Evolutionary conservation across 2,329 filamentous ascomycete species (phyloP).

Genomic region (Fusarium humuli): DNA sequence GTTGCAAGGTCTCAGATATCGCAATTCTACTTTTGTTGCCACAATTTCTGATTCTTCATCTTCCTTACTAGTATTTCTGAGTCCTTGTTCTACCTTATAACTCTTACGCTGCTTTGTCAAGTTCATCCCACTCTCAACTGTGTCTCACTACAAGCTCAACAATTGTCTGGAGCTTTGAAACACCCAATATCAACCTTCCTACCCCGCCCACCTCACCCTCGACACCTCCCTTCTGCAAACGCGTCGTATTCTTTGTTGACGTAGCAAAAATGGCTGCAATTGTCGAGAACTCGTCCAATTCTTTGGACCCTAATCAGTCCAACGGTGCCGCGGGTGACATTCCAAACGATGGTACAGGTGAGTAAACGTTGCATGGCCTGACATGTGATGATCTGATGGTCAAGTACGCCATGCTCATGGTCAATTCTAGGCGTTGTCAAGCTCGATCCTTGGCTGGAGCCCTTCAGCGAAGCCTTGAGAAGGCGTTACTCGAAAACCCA

Average conservation of each 20-base stretch:
- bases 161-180: conserved; percentile 38
- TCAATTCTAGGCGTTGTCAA: conserved; percentile 77
- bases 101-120: conserved; percentile 15
- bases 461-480: conserved; percentile 82
- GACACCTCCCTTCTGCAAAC: conserved; percentile 29
- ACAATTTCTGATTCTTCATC: conserved; percentile 31
- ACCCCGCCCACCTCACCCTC: conserved; percentile 40
- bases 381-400: conserved; percentile 42
- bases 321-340: conserved; percentile 61
- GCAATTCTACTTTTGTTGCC: conserved; percentile 31
- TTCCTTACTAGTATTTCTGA: conserved; percentile 21
- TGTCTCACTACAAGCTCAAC: conserved; percentile 44
- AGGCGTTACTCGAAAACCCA: conserved; percentile 83
- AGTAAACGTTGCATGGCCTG: conserved; percentile 36
- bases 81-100: conserved; percentile 29
- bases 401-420: conserved; percentile 27
- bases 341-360: conserved; percentile 79
- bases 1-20: conserved; percentile 43
- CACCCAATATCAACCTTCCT: conserved; percentile 43
- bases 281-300: conserved; percentile 58
- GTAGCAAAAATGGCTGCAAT: conserved; percentile 51
- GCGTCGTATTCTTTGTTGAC: conserved; percentile 20
- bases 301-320: conserved; percentile 53
- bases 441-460: conserved; percentile 89
- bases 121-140: conserved; percentile 22